These are phyloP conservation scores for Acmispon strigosus DNA, from an alignment of 306 rosid species.

Conservation along the genomic window DNA sequence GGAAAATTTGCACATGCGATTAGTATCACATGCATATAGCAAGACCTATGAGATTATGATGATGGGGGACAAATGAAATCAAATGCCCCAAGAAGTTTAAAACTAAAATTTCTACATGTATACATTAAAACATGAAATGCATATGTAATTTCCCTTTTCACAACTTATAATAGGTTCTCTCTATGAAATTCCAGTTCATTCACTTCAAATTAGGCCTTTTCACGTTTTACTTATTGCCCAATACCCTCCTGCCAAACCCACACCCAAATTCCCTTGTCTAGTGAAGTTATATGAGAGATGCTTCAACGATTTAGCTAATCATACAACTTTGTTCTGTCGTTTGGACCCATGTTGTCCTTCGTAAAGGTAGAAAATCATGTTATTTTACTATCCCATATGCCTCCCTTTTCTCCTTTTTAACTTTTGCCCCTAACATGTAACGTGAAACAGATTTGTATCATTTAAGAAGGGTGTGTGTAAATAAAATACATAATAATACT, in stretches of 20 bases:
- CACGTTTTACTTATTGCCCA: slow-evolving; percentile 20
- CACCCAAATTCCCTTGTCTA: background rate
- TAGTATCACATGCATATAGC: background rate
- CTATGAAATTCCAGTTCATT: background rate
- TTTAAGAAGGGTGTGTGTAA: background rate
- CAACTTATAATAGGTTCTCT: background rate
- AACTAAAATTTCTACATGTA: background rate
- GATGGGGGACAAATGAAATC: background rate
- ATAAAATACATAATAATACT: too few species aligned
- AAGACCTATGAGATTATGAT: background rate
- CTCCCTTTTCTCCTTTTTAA: background rate
- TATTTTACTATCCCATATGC: background rate
- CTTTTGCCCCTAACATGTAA: background rate
- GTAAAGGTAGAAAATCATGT: background rate
- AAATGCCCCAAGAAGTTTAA: background rate
- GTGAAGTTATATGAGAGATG: background rate
- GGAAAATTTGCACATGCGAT: background rate
- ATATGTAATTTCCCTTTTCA: slow-evolving; percentile 18
- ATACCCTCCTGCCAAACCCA: background rate
- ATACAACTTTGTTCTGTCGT: background rate
- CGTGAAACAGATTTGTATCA: background rate
- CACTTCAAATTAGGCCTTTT: slow-evolving; percentile 14
- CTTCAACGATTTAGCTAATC: background rate
- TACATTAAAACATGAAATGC: slow-evolving; percentile 12
- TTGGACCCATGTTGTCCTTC: slow-evolving; percentile 11